Conservation (phyloP, 768 basidiomycete genomes). For the Naematelia aurantialba region DNA sequence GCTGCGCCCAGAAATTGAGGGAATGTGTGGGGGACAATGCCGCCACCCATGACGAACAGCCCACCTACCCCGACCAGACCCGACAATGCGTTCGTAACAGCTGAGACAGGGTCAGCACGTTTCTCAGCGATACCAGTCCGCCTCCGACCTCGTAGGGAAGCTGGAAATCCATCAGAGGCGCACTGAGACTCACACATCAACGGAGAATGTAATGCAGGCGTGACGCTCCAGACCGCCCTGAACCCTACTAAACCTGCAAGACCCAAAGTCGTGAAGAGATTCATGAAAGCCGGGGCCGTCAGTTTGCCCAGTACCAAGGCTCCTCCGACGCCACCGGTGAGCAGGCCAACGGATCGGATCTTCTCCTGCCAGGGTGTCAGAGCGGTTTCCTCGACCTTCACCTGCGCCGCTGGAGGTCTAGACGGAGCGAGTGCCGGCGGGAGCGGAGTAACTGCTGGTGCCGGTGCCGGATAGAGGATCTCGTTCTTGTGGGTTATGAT, state of each 20-base stretch:
- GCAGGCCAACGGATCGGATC: constrained; percentile 65
- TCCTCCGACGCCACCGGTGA: constrained; percentile 74
- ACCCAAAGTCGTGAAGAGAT: constrained; percentile 82
- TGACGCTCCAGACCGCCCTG: constrained; percentile 84
- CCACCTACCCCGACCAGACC: constrained; percentile 83
- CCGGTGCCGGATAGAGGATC: constrained; percentile 65
- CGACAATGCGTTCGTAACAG: constrained; percentile 83
- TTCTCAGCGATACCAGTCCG: no score
- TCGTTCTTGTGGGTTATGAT: constrained; percentile 68
- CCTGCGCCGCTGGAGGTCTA: constrained; percentile 45
- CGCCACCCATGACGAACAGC: constrained; percentile 85
- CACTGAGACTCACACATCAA: constrained; percentile 60
- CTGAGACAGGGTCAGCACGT: constrained; percentile 2
- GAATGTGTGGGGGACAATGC: constrained; percentile 73
- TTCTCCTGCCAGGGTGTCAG: constrained; percentile 84
- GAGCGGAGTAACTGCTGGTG: constrained; percentile 41
- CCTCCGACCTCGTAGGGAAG: background rate
- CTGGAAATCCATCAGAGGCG: background rate
- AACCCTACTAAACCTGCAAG: constrained; percentile 81
- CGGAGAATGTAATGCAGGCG: constrained; percentile 81
- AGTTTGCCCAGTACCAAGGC: constrained; percentile 70
- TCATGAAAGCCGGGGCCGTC: constrained; percentile 79
- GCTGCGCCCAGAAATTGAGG: constrained; percentile 74
- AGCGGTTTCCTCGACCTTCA: constrained; percentile 50
- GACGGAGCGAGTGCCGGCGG: constrained; percentile 44